Percentiles rank a stretch among this genome's conserved stretches.
phyloP scores from a whole-genome alignment of 2,329 filamentous ascomycete genomes.

The Claviceps digitariae region DNA sequence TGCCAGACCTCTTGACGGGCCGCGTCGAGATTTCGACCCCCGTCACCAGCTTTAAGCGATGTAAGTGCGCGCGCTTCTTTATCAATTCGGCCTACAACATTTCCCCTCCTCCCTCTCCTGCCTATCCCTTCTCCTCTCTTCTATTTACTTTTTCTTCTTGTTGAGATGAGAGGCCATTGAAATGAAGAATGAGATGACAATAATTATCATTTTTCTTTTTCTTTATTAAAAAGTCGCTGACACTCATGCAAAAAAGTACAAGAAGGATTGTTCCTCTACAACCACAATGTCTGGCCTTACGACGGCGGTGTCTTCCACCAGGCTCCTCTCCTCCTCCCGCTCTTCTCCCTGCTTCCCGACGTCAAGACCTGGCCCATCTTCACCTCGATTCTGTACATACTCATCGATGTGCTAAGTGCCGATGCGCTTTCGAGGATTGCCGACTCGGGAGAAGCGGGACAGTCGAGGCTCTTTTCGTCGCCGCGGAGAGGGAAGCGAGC shows the following conservation, averaged over 20 bases:
- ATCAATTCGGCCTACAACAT: too few species aligned
- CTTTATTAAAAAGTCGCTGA: too few species aligned
- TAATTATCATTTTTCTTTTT: too few species aligned
- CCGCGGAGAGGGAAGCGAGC: conserved; percentile 62
- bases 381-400: conserved; percentile 67
- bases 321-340: conserved; percentile 77
- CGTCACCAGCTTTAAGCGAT: conserved; percentile 93
- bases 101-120: neutral
- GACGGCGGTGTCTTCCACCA: conserved; percentile 77
- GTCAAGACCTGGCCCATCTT: conserved; percentile 52
- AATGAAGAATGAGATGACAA: too few species aligned
- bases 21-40: conserved; percentile 95
- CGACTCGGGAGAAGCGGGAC: conserved; percentile 62
- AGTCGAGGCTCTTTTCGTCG: conserved; percentile 66
- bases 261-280: conserved; percentile 92
- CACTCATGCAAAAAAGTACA: conserved; percentile 48
- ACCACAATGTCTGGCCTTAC: conserved; percentile 91
- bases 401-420: conserved; percentile 71
- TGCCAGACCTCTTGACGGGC: conserved; percentile 75
- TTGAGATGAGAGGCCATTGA: neutral
- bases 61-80: conserved; percentile 37
- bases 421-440: conserved; percentile 68
- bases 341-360: conserved; percentile 80
- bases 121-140: neutral
- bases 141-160: too few species aligned